Conservation (phyloP, 1,139 yeast species). For the Suhomyces yuchorum region DNA sequence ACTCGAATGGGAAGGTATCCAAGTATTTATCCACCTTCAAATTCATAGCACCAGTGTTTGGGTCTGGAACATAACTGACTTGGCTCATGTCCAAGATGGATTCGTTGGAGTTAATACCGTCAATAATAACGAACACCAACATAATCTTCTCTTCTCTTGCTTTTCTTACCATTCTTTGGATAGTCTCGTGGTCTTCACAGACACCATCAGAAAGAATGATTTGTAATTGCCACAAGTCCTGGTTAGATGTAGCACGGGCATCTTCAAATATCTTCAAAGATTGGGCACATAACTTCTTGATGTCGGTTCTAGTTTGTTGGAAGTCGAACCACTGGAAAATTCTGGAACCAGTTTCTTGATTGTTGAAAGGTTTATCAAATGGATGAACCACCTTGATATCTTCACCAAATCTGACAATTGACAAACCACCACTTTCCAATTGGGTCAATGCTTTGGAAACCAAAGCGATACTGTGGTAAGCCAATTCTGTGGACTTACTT, state of each 20-base stretch:
- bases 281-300: conserved; percentile 67
- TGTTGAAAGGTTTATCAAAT: conserved; percentile 77
- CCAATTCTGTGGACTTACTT: conserved; percentile 83
- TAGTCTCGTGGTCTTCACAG: conserved; percentile 88
- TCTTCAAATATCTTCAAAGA: conserved; percentile 76
- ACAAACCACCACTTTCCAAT: conserved; percentile 90
- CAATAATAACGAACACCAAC: conserved; percentile 93
- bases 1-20: conserved; percentile 95
- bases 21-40: conserved; percentile 81
- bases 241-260: conserved; percentile 56
- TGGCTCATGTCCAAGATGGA: conserved; percentile 95
- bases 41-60: conserved; percentile 67
- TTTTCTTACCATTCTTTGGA: conserved; percentile 79
- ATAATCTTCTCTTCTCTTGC: conserved; percentile 92
- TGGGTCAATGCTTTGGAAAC: conserved; percentile 94
- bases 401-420: conserved; percentile 91
- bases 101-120: conserved; percentile 81
- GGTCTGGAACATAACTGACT: conserved; percentile 71
- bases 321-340: conserved; percentile 90
- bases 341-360: conserved; percentile 78
- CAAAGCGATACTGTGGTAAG: conserved; percentile 91
- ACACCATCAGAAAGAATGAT: conserved; percentile 95
- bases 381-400: conserved; percentile 83
- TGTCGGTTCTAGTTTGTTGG: conserved; percentile 86
- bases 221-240: conserved; percentile 90